phyloP scores from a whole-genome alignment of 495 filamentous ascomycete species.

The Penicillium coffeae region DNA sequence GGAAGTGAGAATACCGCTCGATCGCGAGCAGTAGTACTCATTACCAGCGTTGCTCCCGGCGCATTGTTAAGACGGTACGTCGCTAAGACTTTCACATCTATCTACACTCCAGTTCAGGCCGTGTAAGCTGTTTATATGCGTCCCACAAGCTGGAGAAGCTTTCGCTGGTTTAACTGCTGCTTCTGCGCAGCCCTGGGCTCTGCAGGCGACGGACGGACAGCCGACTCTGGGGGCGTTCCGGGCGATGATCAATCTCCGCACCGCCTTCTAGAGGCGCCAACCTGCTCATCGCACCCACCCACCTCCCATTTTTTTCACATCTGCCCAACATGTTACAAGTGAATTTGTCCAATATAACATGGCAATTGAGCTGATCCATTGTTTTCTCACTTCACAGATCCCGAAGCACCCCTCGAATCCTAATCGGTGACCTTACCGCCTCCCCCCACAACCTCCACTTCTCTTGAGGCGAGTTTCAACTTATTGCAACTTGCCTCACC shows the following conservation, averaged over 20 bases:
- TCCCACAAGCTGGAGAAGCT: neutral
- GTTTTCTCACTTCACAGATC: constrained; percentile 14
- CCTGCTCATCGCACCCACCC: constrained; percentile 23
- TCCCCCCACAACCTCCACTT: constrained; percentile 18
- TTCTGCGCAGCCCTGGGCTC: constrained; percentile 23
- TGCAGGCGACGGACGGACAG: constrained; percentile 14
- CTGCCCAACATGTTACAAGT: constrained; percentile 3
- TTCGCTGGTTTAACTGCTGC: constrained; percentile 5
- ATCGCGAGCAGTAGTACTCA: constrained; percentile 38
- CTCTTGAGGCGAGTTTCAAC: constrained; percentile 13
- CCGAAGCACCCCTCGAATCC: constrained; percentile 4
- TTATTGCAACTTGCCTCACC: neutral
- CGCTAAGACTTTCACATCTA: constrained; percentile 20
- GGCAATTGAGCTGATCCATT: constrained; percentile 27
- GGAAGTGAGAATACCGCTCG: constrained; percentile 32
- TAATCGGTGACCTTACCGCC: constrained; percentile 21
- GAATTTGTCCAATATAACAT: constrained; percentile 12
- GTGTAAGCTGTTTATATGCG: neutral
- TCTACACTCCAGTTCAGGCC: constrained; percentile 2
- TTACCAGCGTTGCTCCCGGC: constrained; percentile 33
- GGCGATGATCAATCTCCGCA: constrained; percentile 47
- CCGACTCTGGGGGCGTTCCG: constrained; percentile 34
- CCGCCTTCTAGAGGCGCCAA: constrained; percentile 40
- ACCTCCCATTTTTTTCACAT: constrained; percentile 9
- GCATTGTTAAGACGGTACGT: constrained; percentile 47